Base-by-base conservation (phyloP, 371 early-diverging fungal species). In the Rhizopus delemar region DNA sequence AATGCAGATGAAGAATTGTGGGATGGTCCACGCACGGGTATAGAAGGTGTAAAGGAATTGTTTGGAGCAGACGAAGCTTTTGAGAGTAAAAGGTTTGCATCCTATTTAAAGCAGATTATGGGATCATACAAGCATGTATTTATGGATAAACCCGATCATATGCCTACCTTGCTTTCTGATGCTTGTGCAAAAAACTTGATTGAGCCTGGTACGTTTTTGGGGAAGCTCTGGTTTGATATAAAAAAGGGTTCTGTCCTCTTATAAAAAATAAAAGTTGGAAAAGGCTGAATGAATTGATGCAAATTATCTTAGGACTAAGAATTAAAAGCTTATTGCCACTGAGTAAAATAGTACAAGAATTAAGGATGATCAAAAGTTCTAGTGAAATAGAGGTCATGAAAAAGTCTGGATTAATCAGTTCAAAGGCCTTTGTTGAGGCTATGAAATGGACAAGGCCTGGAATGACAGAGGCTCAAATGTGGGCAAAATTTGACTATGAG, bases 21-120 rank as follows among this genome's bases (percentile, higher is more conserved):
- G 98, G 95, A 95, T 63, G 98, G 98, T 8, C 90, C 94, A 35
- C 76, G 92, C 35, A 87, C 92, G 16, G 97, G 97, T 3, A 51
- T 92, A 3, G 89, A 91, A 15, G 92, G 89, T 5, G 94, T 90
- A 0, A 80, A 81, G 35, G 77, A 82, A 36, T 56, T 85, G 9
- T 96, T 94, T 81, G 92, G 90, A 15, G 93, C 93, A 0, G 93
- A 94, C 62, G 89, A 94, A 78, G 78, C 75, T 9, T 75, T 63
- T 65, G 75, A 78, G 9, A 78, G 69, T 51, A 51, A 65, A n/a
- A 50, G 62, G 28, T 74, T 78, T 9, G 39, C 53, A 3, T 38
- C 50, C 11, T 62, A 59, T 39, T 54, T 74, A 6, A 60, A 70
- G 34, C 62, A 74, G 13, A 59, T 63, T 3, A 46, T 78, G 16